Conservation (phyloP, 1,284 basidiomycete species). For the Marasmius tenuissimus region DNA sequence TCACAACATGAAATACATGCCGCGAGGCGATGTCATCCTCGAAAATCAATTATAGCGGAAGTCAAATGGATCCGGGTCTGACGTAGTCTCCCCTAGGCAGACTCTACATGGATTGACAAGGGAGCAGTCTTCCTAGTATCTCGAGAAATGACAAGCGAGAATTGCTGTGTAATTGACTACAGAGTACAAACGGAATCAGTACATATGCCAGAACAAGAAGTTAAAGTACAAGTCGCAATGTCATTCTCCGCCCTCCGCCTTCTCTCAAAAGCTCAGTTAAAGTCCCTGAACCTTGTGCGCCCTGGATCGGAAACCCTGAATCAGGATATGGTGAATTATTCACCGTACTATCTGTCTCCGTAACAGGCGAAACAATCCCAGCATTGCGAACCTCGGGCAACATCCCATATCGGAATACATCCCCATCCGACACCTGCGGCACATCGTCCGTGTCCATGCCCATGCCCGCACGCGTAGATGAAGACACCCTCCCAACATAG, state of each 20-base stretch:
- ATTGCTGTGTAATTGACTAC: too few species aligned
- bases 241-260: background rate
- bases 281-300: background rate
- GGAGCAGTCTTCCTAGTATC: too few species aligned
- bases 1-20: too few species aligned
- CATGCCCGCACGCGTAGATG: background rate
- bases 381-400: background rate
- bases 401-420: background rate
- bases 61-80: too few species aligned
- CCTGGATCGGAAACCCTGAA: background rate
- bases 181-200: too few species aligned
- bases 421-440: background rate
- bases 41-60: too few species aligned
- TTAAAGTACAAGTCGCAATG: too few species aligned
- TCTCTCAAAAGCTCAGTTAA: background rate
- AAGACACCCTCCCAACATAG: background rate
- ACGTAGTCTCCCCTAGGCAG: too few species aligned
- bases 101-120: too few species aligned
- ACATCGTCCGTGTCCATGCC: background rate
- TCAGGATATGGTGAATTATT: conserved; percentile 8
- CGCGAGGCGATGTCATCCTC: too few species aligned
- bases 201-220: too few species aligned
- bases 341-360: conserved; percentile 13
- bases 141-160: too few species aligned
- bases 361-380: conserved; percentile 10